Evolutionary conservation across 441 rosid species (phyloP).

Genomic region (Metrosideros polymorpha): DNA sequence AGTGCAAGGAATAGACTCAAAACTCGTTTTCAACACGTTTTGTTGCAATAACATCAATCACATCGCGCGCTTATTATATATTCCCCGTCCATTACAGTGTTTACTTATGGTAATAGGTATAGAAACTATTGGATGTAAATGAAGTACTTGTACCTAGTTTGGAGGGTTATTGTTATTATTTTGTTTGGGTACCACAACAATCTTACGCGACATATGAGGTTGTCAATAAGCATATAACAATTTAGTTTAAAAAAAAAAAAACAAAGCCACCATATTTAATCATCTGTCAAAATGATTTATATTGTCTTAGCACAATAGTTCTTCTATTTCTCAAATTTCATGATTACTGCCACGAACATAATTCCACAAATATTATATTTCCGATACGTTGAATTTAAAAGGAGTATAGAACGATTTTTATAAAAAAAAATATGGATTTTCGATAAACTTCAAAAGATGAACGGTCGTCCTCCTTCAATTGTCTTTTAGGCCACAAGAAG

Average conservation of each 20-base stretch:
- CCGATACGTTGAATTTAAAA: not conserved
- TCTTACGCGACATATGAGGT: rapidly evolving
- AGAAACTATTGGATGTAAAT: too few relatives aligned
- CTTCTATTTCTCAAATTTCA: not conserved
- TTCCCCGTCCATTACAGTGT: too few relatives aligned
- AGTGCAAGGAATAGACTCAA: too few relatives aligned
- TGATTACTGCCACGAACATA: not conserved
- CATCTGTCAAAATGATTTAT: not conserved
- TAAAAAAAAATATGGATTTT: too few relatives aligned
- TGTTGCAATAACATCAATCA: too few relatives aligned
- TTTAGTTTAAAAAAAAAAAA: not conserved
- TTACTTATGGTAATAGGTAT: too few relatives aligned
- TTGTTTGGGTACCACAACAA: too few relatives aligned
- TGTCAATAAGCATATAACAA: not conserved
- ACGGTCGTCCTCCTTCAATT: rapidly evolving
- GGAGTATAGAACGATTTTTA: not conserved
- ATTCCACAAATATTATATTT: not conserved
- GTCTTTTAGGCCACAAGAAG: not conserved
- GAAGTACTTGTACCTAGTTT: too few relatives aligned
- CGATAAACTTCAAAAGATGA: not conserved
- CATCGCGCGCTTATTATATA: too few relatives aligned
- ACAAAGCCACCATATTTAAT: not conserved
- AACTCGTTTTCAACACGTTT: too few relatives aligned
- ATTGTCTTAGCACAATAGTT: not conserved
- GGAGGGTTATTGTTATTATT: too few relatives aligned